Conservation (phyloP, 768 basidiomycete species). For the Amanita inopinata region DNA sequence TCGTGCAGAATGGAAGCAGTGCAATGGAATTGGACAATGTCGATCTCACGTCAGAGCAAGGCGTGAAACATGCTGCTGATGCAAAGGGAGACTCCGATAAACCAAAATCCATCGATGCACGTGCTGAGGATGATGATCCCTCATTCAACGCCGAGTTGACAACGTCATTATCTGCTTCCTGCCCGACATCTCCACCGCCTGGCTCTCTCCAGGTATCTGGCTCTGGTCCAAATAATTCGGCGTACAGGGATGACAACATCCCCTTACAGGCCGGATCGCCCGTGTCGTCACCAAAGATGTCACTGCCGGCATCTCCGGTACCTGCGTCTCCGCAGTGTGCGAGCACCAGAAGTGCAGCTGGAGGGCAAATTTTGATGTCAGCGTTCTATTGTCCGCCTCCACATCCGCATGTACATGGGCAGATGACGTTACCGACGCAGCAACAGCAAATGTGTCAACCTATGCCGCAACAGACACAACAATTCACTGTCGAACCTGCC, state of each 20-base stretch:
- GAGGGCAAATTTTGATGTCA: constrained; percentile 11
- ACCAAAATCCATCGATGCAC: not conserved
- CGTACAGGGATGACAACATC: too few species aligned
- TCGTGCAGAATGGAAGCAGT: too few species aligned
- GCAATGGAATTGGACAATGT: too few species aligned
- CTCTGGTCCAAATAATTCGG: too few species aligned
- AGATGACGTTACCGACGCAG: constrained; percentile 1
- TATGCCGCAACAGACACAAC: constrained; percentile 9
- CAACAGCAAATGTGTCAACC: constrained; percentile 1
- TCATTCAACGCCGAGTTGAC: constrained; percentile 27
- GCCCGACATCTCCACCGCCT: constrained; percentile 5
- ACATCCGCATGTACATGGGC: not conserved
- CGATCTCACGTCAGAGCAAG: too few species aligned
- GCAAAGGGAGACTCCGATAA: not conserved
- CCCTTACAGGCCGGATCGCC: too few species aligned
- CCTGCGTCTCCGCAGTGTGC: not conserved
- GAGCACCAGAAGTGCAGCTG: not conserved
- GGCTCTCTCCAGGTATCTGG: too few species aligned
- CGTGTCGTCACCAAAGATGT: not conserved
- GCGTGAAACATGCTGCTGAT: too few species aligned
- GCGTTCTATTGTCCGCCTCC: constrained; percentile 22
- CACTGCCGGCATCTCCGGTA: not conserved
- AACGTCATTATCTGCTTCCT: constrained; percentile 17
- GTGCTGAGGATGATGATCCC: constrained; percentile 17
- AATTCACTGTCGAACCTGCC: constrained; percentile 7